These are phyloP conservation scores for Hysterangium stoloniferum DNA, from an alignment of 768 basidiomycete genomes.

Conservation along the genomic window DNA sequence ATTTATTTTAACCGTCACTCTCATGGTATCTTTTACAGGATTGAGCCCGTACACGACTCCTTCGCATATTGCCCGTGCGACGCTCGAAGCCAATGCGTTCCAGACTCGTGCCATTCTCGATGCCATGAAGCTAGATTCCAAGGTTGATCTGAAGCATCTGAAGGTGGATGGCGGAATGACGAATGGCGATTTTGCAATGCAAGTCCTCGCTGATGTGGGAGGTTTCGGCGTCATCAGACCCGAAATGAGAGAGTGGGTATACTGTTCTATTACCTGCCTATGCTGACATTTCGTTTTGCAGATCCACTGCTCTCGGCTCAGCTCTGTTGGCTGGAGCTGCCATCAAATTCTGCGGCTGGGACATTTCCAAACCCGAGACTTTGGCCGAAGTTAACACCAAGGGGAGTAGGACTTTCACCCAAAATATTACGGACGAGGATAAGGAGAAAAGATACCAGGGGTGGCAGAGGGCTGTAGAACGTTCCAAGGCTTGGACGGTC, in stretches of 20 bases:
- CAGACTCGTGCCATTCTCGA: conserved; percentile 94
- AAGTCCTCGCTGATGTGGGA: conserved; percentile 78
- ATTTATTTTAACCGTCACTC: not conserved
- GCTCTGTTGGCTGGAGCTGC: conserved; percentile 91
- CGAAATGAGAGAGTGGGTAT: conserved; percentile 88
- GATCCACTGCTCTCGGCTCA: conserved; percentile 92
- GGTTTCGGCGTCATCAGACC: conserved; percentile 90
- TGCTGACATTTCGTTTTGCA: conserved; percentile 21
- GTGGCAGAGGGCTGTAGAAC: conserved; percentile 87
- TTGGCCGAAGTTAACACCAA: conserved; percentile 81
- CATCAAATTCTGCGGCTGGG: conserved; percentile 86
- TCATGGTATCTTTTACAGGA: conserved; percentile 29
- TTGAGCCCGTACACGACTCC: conserved; percentile 85
- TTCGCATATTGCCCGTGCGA: conserved; percentile 89
- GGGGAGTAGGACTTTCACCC: conserved; percentile 64
- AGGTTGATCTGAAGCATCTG: conserved; percentile 67
- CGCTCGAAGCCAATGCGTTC: conserved; percentile 92
- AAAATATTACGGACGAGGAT: conserved; percentile 42
- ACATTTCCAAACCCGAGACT: conserved; percentile 75
- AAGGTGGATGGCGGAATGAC: conserved; percentile 99
- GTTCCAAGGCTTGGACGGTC: conserved; percentile 75
- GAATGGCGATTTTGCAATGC: conserved; percentile 85
- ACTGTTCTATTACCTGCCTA: not conserved
- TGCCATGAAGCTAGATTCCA: conserved; percentile 90
- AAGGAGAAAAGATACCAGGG: conserved; percentile 61